Evolutionary conservation across 305 asterid species (phyloP).

Genomic region (Rubia balearica): DNA sequence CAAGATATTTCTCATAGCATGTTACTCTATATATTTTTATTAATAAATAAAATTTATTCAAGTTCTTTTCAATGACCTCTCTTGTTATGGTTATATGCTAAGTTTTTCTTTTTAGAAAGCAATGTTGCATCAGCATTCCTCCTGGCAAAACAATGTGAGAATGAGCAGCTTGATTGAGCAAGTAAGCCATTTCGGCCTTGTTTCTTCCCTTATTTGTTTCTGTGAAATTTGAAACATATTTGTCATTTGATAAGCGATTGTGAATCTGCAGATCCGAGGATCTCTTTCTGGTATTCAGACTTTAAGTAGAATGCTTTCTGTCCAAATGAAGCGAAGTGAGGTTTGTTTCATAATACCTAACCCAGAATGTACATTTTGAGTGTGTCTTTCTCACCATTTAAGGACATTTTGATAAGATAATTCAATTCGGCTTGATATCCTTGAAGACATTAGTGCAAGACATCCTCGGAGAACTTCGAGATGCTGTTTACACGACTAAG

Average conservation of each 20-base stretch:
- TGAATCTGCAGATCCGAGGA: constrained; percentile 55
- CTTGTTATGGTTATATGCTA: too few relatives aligned
- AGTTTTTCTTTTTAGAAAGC: too few relatives aligned
- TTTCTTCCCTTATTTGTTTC: constrained; percentile 25
- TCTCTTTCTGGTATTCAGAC: constrained; percentile 78
- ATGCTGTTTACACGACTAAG: constrained; percentile 84
- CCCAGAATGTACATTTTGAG: background rate
- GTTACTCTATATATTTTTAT: too few relatives aligned
- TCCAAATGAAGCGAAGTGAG: constrained; percentile 75
- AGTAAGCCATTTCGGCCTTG: constrained; percentile 47
- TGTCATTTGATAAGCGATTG: constrained; percentile 8
- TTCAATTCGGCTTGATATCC: too few relatives aligned
- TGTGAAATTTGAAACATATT: background rate
- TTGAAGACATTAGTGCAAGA: constrained; percentile 67
- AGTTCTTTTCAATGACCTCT: too few relatives aligned
- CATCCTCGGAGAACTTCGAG: constrained; percentile 75
- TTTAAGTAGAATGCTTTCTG: constrained; percentile 69
- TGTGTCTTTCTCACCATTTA: background rate
- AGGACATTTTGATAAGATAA: background rate
- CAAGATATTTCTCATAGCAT: too few relatives aligned
- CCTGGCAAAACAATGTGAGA: too few relatives aligned
- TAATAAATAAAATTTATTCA: too few relatives aligned
- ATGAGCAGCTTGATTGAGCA: constrained; percentile 25
- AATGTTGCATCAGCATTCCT: too few relatives aligned
- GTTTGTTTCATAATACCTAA: constrained; percentile 21